phyloP scores from a whole-genome alignment of 2,329 filamentous ascomycete species.

The Phialocephala subalpina region DNA sequence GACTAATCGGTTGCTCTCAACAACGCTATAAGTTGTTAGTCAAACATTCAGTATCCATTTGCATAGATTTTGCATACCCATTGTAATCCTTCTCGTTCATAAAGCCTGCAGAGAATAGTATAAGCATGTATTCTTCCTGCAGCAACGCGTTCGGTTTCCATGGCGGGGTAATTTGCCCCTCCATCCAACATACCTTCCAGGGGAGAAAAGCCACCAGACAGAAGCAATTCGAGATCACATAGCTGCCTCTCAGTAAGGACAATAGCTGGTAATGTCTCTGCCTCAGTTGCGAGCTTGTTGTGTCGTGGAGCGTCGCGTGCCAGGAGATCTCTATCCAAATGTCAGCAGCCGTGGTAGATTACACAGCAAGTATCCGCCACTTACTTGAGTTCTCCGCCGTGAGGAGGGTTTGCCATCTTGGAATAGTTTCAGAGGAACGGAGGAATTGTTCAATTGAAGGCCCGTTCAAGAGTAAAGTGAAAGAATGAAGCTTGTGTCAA shows the following conservation, averaged over 20 bases:
- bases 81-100: constrained; percentile 98
- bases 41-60: constrained; percentile 12
- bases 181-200: constrained; percentile 77
- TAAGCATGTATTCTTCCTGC: constrained; percentile 38
- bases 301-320: constrained; percentile 89
- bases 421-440: constrained; percentile 17
- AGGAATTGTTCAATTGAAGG: background rate
- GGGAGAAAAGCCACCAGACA: constrained; percentile 97
- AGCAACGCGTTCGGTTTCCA: constrained; percentile 6
- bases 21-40: constrained; percentile 69
- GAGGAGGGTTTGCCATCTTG: constrained; percentile 74
- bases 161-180: constrained; percentile 39
- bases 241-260: constrained; percentile 91
- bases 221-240: constrained; percentile 95
- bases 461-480: background rate
- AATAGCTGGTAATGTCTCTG: constrained; percentile 85
- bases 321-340: constrained; percentile 72
- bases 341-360: constrained; percentile 14
- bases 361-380: constrained; percentile 9
- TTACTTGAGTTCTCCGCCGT: constrained; percentile 90
- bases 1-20: constrained; percentile 84
- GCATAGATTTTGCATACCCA: constrained; percentile 63
- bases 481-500: background rate
- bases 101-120: constrained; percentile 70
- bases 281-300: constrained; percentile 80